A percentile compares a stretch with the other conserved stretches of the same genome.
These are phyloP conservation scores for Lojkania enalia DNA, from an alignment of 2,329 filamentous ascomycete species.

Conservation along the genomic window DNA sequence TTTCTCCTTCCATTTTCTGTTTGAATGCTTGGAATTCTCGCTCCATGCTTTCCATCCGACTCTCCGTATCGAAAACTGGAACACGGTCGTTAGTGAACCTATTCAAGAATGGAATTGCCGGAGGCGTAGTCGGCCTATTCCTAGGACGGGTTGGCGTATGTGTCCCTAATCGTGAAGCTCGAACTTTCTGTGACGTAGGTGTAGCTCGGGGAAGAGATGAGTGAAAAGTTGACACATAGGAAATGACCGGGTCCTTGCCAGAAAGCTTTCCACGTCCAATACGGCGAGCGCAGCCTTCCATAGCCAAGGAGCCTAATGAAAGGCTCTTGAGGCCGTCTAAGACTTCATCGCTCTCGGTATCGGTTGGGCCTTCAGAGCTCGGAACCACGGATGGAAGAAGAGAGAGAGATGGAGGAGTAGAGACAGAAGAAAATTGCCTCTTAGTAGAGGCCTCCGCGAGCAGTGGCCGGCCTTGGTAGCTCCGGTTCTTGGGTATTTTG, in stretches of 20 bases:
- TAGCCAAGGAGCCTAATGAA: conserved; percentile 26
- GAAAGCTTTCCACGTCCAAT: conserved; percentile 32
- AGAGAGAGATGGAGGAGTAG: conserved; percentile 26
- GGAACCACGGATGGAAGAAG: conserved; percentile 28
- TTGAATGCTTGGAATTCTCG: conserved; percentile 71
- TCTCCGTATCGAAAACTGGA: conserved; percentile 79
- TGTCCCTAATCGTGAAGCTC: conserved; percentile 21
- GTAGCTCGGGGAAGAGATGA: conserved; percentile 30
- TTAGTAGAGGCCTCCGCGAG: conserved; percentile 19
- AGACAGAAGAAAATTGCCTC: conserved; percentile 15
- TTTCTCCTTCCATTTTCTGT: conserved; percentile 70
- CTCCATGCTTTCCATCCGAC: conserved; percentile 76
- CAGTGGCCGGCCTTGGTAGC: conserved; percentile 22
- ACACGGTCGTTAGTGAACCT: conserved; percentile 71
- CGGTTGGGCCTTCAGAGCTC: conserved; percentile 32
- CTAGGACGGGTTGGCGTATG: conserved; percentile 4
- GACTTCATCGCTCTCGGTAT: conserved; percentile 33
- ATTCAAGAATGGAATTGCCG: conserved; percentile 62
- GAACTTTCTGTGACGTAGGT: conserved; percentile 21
- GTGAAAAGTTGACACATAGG: conserved; percentile 21
- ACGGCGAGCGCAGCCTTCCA: conserved; percentile 20
- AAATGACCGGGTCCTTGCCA: conserved; percentile 31
- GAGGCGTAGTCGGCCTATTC: conserved; percentile 27
- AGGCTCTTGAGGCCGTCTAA: conserved; percentile 29
- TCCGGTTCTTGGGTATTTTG: conserved; percentile 37